These are phyloP conservation scores for Suillus alpinus DNA, from an alignment of 768 basidiomycete genomes.

Conservation along the genomic window DNA sequence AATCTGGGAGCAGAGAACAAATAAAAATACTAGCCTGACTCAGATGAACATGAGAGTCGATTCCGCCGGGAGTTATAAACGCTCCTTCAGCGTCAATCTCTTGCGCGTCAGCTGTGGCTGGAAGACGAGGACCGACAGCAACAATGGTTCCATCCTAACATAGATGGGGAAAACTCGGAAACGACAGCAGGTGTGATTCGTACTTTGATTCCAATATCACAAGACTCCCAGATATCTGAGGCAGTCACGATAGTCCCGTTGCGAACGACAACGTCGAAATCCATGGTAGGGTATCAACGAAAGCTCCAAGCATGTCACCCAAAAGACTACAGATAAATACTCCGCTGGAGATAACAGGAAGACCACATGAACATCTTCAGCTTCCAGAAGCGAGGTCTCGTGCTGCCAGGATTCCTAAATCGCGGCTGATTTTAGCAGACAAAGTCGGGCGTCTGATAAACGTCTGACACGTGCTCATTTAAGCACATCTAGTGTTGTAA, in stretches of 20 bases:
- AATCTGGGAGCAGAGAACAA: background rate
- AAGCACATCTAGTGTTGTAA: too few relatives aligned
- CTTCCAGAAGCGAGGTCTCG: conserved; percentile 1
- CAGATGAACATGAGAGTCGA: conserved; percentile 37
- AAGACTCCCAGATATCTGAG: conserved; percentile 12
- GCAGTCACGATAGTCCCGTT: conserved; percentile 16
- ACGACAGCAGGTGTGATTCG: background rate
- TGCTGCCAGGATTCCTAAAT: background rate
- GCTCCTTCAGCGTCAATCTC: conserved; percentile 36
- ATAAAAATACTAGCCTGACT: conserved; percentile 19
- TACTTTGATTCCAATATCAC: conserved; percentile 30
- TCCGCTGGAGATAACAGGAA: background rate
- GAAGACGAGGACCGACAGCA: conserved; percentile 18
- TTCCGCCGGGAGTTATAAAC: conserved; percentile 33
- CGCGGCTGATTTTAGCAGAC: background rate
- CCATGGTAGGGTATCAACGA: conserved; percentile 3
- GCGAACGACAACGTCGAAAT: conserved; percentile 12
- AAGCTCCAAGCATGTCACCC: background rate
- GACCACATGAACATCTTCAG: background rate
- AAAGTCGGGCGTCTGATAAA: background rate
- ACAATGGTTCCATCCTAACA: conserved; percentile 27
- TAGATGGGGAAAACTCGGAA: background rate
- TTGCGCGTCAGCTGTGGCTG: conserved; percentile 15
- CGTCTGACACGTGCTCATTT: background rate
- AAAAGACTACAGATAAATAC: background rate